phyloP scores from a whole-genome alignment of 805 yeast species.

The Metschnikowia cerradonensis region DNA sequence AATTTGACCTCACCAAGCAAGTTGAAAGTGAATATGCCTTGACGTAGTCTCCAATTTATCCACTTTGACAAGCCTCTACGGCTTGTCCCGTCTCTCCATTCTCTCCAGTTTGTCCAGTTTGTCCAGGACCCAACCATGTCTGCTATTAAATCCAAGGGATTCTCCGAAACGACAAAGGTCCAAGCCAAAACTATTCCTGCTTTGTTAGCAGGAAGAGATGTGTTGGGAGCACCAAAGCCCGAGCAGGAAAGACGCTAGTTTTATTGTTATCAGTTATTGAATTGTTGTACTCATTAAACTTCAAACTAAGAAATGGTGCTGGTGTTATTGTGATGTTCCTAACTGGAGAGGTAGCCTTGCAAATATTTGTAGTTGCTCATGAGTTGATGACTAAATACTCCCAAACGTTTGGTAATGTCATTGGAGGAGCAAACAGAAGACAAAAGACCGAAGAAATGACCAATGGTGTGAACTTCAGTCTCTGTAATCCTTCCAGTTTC shows the following conservation, averaged over 20 bases:
- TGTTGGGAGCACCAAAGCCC: conserved; percentile 98
- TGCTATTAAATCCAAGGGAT: conserved; percentile 85
- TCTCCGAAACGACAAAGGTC: conserved; percentile 82
- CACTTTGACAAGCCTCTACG: too few relatives aligned
- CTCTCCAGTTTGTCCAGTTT: too few relatives aligned
- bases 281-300: conserved; percentile 82
- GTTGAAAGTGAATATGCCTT: too few relatives aligned
- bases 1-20: too few relatives aligned
- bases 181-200: conserved; percentile 97
- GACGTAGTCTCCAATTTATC: too few relatives aligned
- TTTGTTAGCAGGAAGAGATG: conserved; percentile 91
- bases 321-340: conserved; percentile 96
- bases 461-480: conserved; percentile 79
- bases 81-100: too few relatives aligned
- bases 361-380: conserved; percentile 95
- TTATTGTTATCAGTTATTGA: conserved; percentile 95
- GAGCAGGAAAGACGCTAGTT: conserved; percentile 96
- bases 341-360: conserved; percentile 94
- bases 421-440: conserved; percentile 97
- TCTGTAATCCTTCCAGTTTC: too few relatives aligned
- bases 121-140: conserved; percentile 61
- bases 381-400: conserved; percentile 84
- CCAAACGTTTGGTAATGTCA: conserved; percentile 95
- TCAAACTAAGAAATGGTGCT: conserved; percentile 96
- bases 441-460: conserved; percentile 91